A percentile compares a stretch with the other conserved stretches of the same genome.
phyloP scores from a whole-genome alignment of 306 rosid genomes.

The Quercus alba region DNA sequence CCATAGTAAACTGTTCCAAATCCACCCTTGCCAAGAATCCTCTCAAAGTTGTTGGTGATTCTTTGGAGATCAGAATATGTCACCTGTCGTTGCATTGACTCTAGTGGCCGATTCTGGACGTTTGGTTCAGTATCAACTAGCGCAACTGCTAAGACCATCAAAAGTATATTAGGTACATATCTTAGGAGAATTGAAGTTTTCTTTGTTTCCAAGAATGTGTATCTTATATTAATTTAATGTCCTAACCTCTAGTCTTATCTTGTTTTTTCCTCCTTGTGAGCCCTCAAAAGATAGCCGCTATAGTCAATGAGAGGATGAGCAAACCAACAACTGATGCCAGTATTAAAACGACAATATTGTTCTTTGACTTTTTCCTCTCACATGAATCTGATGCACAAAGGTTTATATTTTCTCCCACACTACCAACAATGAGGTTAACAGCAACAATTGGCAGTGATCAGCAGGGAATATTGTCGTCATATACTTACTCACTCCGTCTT shows the following conservation, averaged over 20 bases:
- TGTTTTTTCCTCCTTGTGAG: slow-evolving; percentile 17
- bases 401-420: slow-evolving; percentile 35
- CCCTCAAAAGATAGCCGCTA: slow-evolving; percentile 14
- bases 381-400: slow-evolving; percentile 32
- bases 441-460: not conserved
- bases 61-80: slow-evolving; percentile 30
- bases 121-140: not conserved
- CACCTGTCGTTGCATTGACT: slow-evolving; percentile 26
- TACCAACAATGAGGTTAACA: not conserved
- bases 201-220: no score
- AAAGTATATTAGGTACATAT: no score
- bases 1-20: slow-evolving; percentile 53
- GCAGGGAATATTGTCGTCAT: fast-evolving
- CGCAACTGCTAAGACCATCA: slow-evolving; percentile 3
- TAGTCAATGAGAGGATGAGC: slow-evolving; percentile 17
- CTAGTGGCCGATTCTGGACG: slow-evolving; percentile 15
- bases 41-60: slow-evolving; percentile 45
- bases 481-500: no score
- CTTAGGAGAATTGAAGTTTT: no score
- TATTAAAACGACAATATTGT: slow-evolving; percentile 19
- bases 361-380: slow-evolving; percentile 11
- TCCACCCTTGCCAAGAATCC: slow-evolving; percentile 45
- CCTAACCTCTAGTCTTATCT: not conserved
- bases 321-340: slow-evolving; percentile 42
- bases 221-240: not conserved